Evolutionary conservation across 768 basidiomycete species (phyloP).

Genomic region (Pholiota conissans): DNA sequence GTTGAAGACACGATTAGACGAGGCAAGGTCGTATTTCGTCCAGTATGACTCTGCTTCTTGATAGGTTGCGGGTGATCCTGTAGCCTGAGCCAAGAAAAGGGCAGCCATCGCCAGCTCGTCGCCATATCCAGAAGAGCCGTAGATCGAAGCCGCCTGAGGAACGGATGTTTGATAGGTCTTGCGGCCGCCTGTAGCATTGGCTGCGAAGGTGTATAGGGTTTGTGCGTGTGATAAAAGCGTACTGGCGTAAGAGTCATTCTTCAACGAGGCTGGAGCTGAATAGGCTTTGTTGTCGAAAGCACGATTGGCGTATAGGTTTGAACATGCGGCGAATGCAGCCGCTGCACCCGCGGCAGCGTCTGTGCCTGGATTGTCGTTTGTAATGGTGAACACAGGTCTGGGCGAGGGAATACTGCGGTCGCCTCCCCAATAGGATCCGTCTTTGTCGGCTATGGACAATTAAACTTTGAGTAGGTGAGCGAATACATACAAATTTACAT

Average conservation of each 20-base stretch:
- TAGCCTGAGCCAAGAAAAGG: slow-evolving; percentile 73
- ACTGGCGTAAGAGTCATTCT: slow-evolving; percentile 71
- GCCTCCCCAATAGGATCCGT: slow-evolving; percentile 89
- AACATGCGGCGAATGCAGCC: slow-evolving; percentile 86
- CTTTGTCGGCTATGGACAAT: slow-evolving; percentile 45
- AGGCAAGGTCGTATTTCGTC: slow-evolving; percentile 51
- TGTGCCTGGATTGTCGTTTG: slow-evolving; percentile 80
- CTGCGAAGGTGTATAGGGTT: slow-evolving; percentile 75
- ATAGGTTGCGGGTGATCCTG: slow-evolving; percentile 59
- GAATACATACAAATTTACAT: slow-evolving; percentile 17
- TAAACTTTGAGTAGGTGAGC: slow-evolving; percentile 3
- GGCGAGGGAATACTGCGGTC: slow-evolving; percentile 74
- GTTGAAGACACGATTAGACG: slow-evolving; percentile 67
- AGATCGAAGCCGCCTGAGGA: slow-evolving; percentile 60
- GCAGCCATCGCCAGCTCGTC: slow-evolving; percentile 80
- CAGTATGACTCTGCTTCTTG: slow-evolving; percentile 65
- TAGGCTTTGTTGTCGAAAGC: slow-evolving; percentile 50
- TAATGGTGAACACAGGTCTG: slow-evolving; percentile 79
- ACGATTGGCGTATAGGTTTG: slow-evolving; percentile 72
- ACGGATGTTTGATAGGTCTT: slow-evolving; percentile 71
- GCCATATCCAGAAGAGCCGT: slow-evolving; percentile 68
- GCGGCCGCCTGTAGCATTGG: slow-evolving; percentile 60
- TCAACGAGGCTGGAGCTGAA: slow-evolving; percentile 63
- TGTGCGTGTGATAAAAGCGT: slow-evolving; percentile 73
- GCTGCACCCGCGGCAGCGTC: slow-evolving; percentile 85